Percentiles rank a stretch among this genome's conserved stretches.
These are phyloP conservation scores for Alternaria incomplexa DNA, from an alignment of 2,329 filamentous ascomycete species.

Conservation along the genomic window DNA sequence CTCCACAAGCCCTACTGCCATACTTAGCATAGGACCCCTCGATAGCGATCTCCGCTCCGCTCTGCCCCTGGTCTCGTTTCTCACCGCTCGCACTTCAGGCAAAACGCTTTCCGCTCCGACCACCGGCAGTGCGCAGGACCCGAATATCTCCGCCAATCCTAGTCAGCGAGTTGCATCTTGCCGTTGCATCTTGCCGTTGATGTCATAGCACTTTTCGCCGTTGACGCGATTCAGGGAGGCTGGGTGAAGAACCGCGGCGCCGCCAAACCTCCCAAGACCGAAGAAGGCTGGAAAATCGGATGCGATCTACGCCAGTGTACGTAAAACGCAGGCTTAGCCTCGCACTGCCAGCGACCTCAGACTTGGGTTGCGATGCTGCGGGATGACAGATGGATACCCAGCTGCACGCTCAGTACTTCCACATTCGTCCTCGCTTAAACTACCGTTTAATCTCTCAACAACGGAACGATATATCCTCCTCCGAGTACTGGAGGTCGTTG, in stretches of 20 bases:
- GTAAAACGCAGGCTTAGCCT: slow-evolving; percentile 27
- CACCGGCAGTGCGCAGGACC: slow-evolving; percentile 16
- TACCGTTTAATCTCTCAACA: slow-evolving; percentile 15
- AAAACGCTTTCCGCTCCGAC: slow-evolving; percentile 31
- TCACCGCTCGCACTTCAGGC: slow-evolving; percentile 34
- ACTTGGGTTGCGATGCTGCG: slow-evolving; percentile 23
- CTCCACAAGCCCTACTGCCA: slow-evolving; percentile 15
- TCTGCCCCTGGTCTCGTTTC: slow-evolving; percentile 14
- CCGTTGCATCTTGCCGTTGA: slow-evolving; percentile 7
- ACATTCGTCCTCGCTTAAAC: slow-evolving; percentile 1
- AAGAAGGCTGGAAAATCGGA: slow-evolving; percentile 13
- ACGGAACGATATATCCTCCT: slow-evolving; percentile 2
- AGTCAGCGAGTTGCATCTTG: slow-evolving; percentile 5
- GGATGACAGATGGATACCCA: slow-evolving; percentile 12
- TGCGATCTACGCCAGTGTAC: slow-evolving; percentile 24
- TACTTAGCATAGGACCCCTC: slow-evolving; percentile 13
- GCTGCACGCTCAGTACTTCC: slow-evolving; percentile 2
- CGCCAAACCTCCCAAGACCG: slow-evolving; percentile 20
- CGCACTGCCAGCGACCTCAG: slow-evolving; percentile 19
- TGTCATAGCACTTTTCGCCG: slow-evolving; percentile 23
- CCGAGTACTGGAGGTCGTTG: neutral
- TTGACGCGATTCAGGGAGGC: slow-evolving; percentile 16
- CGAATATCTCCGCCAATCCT: slow-evolving; percentile 29
- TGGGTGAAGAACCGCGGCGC: slow-evolving; percentile 14
- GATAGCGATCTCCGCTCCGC: slow-evolving; percentile 32